Conservation (phyloP, 257 asterid genomes). For the Solanum corneliomulleri region DNA sequence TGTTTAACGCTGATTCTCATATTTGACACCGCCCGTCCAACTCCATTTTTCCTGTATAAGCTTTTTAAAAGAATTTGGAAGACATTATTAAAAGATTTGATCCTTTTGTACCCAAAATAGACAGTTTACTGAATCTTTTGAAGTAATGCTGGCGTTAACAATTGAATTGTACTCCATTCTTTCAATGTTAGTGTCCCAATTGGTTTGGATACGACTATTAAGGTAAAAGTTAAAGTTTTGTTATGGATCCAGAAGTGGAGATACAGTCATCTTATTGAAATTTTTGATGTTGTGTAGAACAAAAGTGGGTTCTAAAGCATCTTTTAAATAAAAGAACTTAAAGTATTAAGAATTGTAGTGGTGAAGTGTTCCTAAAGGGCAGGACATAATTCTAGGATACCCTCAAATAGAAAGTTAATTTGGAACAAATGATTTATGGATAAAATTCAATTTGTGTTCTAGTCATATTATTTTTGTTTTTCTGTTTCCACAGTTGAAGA, state of each 20-base stretch:
- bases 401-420: neutral
- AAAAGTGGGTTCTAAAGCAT: neutral
- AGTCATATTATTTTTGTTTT: neutral
- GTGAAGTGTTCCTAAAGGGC: neutral
- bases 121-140: neutral
- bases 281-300: neutral
- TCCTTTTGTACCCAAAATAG: neutral
- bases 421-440: neutral
- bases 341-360: neutral
- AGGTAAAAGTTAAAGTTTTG: neutral
- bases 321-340: neutral
- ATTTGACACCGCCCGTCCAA: neutral
- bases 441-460: neutral
- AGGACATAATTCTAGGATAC: neutral
- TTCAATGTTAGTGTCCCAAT: neutral
- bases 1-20: neutral
- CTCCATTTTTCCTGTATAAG: neutral
- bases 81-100: neutral
- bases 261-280: neutral
- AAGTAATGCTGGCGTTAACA: neutral
- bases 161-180: neutral
- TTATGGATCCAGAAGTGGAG: neutral
- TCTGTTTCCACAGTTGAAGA: conserved; percentile 48
- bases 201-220: neutral
- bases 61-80: neutral